Evolutionary conservation across 345 rosid species (phyloP).

Genomic region (Gossypium bickii): DNA sequence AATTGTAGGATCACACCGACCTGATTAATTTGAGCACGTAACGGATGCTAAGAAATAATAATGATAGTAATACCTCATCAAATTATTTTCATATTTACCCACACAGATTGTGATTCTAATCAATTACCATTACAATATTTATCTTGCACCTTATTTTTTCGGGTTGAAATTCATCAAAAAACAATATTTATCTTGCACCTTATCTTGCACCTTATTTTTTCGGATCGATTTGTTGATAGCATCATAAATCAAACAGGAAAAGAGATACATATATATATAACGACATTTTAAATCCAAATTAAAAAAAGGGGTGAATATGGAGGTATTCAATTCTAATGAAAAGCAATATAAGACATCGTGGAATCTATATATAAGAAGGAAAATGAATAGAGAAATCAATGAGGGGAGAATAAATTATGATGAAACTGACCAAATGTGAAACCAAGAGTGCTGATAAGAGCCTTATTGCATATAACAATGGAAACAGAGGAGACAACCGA

Average conservation of each 20-base stretch:
- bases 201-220: background rate
- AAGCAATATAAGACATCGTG: background rate
- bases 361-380: background rate
- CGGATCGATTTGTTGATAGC: background rate
- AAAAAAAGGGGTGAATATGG: background rate
- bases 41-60: background rate
- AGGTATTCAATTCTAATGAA: background rate
- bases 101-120: background rate
- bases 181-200: background rate
- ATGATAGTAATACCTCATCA: background rate
- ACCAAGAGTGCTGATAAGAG: slow-evolving; percentile 95
- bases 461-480: slow-evolving; percentile 98
- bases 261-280: too few species aligned
- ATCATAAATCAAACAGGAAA: background rate
- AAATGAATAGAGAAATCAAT: too few species aligned
- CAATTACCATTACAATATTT: background rate
- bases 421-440: slow-evolving; percentile 73
- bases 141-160: background rate
- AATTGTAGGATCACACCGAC: background rate
- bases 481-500: slow-evolving; percentile 99
- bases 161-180: background rate
- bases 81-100: background rate
- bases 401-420: background rate
- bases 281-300: too few species aligned
- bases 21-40: background rate